Evolutionary conservation across 257 asterid genomes (phyloP).

Genomic region (Jaltomata sinuosa): DNA sequence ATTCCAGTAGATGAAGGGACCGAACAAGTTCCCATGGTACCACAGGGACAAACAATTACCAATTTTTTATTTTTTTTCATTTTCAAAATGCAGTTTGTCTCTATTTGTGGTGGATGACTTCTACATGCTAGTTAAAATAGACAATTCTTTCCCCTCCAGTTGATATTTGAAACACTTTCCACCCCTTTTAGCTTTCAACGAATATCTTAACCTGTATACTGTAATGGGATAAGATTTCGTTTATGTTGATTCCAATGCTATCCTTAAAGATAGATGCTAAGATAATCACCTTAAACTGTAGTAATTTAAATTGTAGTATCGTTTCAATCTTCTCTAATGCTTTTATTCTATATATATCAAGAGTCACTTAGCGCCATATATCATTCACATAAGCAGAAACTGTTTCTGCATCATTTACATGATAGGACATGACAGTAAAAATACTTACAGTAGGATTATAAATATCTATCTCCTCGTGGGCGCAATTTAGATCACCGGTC

Average conservation of each 20-base stretch:
- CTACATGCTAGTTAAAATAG: background rate
- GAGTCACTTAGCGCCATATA: background rate
- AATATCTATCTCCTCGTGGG: slow-evolving; percentile 92
- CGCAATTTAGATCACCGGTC: slow-evolving; percentile 95
- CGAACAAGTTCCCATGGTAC: background rate
- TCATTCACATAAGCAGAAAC: background rate
- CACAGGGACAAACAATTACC: background rate
- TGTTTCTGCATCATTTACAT: background rate
- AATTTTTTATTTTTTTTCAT: background rate
- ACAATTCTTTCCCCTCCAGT: background rate
- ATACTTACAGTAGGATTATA: slow-evolving; percentile 74
- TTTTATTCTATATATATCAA: no score
- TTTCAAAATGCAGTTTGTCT: background rate
- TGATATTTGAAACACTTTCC: background rate
- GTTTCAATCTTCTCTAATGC: background rate
- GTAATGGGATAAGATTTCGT: background rate
- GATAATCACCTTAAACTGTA: background rate
- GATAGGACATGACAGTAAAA: background rate
- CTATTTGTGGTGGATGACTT: background rate
- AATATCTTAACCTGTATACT: background rate
- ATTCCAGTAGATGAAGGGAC: background rate
- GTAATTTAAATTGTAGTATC: background rate
- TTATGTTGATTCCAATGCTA: background rate
- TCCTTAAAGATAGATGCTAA: background rate
- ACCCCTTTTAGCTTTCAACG: background rate